Percentiles rank a stretch among this genome's conserved stretches.
phyloP scores from a whole-genome alignment of 2,329 filamentous ascomycete species.

The Neopestalotiopsis clavispora region DNA sequence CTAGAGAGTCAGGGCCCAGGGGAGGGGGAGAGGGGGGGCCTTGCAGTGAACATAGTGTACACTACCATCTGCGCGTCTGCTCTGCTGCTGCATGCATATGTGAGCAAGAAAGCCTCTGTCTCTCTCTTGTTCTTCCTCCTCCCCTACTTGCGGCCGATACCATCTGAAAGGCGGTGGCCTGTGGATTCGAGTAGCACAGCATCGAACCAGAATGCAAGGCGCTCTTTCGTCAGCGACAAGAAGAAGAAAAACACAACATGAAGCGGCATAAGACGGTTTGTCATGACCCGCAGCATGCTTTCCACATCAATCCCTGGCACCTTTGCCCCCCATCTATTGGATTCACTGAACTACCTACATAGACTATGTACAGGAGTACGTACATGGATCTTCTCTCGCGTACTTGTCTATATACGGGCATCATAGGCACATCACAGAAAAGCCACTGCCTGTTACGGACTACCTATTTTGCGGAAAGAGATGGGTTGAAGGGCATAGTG shows the following conservation, averaged over 20 bases:
- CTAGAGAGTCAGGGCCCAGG: background rate
- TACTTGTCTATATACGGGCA: too few species aligned
- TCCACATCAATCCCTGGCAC: background rate
- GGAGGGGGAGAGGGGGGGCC: background rate
- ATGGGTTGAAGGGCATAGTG: background rate
- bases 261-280: background rate
- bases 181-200: background rate
- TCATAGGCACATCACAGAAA: background rate
- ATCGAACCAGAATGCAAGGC: background rate
- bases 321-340: background rate
- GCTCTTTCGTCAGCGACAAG: conserved; percentile 3
- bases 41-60: background rate
- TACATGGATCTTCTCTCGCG: too few species aligned
- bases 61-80: background rate
- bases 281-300: background rate
- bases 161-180: conserved; percentile 3
- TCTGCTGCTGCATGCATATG: background rate
- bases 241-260: background rate
- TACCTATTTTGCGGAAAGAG: background rate
- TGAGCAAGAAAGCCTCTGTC: background rate
- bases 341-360: background rate
- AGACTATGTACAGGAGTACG: background rate
- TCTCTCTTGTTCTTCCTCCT: background rate
- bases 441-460: background rate
- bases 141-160: background rate